Conservation (phyloP, 768 basidiomycete species). For the Hemileccinum rubropunctum region DNA sequence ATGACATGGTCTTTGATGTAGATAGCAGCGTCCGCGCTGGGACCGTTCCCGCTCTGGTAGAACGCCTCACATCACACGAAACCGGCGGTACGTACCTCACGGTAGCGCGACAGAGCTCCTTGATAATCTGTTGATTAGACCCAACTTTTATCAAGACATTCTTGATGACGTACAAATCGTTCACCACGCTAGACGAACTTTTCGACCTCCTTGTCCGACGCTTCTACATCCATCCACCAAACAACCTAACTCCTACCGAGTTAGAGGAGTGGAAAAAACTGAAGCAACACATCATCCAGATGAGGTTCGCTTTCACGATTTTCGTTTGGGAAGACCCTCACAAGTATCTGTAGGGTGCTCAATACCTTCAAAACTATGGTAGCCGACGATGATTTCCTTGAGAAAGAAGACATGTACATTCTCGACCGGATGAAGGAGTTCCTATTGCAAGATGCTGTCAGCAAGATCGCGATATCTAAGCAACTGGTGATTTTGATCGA, state of each 20-base stretch:
- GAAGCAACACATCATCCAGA: conserved; percentile 85
- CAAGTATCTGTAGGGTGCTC: conserved; percentile 51
- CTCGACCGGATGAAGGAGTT: conserved; percentile 83
- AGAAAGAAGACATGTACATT: conserved; percentile 82
- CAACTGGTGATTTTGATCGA: conserved; percentile 73
- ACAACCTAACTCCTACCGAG: conserved; percentile 58
- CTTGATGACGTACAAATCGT: conserved; percentile 95
- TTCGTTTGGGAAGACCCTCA: conserved; percentile 1
- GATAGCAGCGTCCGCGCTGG: conserved; percentile 86
- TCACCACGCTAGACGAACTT: conserved; percentile 79
- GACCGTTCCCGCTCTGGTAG: conserved; percentile 81
- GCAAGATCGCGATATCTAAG: conserved; percentile 67
- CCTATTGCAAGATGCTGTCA: conserved; percentile 60
- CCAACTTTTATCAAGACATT: conserved; percentile 83
- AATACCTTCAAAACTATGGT: conserved; percentile 92
- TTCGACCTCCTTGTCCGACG: conserved; percentile 79
- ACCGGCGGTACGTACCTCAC: conserved; percentile 62
- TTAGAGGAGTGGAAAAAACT: conserved; percentile 74
- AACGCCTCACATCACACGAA: conserved; percentile 89
- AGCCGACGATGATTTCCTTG: conserved; percentile 76
- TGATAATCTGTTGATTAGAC: conserved; percentile 42
- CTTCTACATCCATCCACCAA: conserved; percentile 76
- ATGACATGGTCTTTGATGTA: conserved; percentile 81
- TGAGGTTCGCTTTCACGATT: conserved; percentile 56
- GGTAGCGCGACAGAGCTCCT: neutral